phyloP scores from a whole-genome alignment of 1,284 basidiomycete species.

The Ustanciosporium gigantosporum region DNA sequence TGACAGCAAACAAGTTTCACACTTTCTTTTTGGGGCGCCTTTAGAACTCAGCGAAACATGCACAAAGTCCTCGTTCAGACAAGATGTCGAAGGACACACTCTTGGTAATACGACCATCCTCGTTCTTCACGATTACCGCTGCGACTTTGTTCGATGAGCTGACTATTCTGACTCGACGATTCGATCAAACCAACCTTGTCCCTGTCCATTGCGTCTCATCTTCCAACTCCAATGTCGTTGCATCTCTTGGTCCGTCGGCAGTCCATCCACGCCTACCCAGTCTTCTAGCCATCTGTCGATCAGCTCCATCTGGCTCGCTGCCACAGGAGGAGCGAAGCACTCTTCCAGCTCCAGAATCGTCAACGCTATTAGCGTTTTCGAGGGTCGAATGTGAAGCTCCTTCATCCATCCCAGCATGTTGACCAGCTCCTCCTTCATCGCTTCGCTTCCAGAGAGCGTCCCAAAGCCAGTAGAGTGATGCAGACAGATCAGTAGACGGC shows the following conservation, averaged over 20 bases:
- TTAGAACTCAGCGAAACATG: too few species aligned
- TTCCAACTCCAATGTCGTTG: constrained; percentile 27
- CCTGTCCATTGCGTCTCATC: constrained; percentile 16
- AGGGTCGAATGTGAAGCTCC: constrained; percentile 11
- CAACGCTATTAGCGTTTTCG: constrained; percentile 13
- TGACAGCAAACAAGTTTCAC: too few species aligned
- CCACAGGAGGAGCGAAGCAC: constrained; percentile 14
- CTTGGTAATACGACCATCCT: too few species aligned
- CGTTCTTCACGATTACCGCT: too few species aligned
- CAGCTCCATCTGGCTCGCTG: constrained; percentile 18
- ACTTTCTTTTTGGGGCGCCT: too few species aligned
- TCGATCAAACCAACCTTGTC: constrained; percentile 19
- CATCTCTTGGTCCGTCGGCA: constrained; percentile 13
- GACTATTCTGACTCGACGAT: too few species aligned
- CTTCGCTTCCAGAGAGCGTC: background rate
- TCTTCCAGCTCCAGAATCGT: constrained; percentile 32
- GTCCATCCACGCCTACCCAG: constrained; percentile 10
- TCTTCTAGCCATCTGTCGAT: constrained; percentile 14
- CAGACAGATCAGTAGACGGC: constrained; percentile 14
- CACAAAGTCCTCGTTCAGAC: too few species aligned
- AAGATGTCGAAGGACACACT: too few species aligned
- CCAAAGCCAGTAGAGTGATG: constrained; percentile 13
- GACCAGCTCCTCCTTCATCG: constrained; percentile 8
- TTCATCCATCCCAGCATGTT: constrained; percentile 30
- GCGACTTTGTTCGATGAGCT: too few species aligned